These are phyloP conservation scores for Curvularia hawaiiensis DNA, from an alignment of 2,329 filamentous ascomycete genomes.

Conservation along the genomic window DNA sequence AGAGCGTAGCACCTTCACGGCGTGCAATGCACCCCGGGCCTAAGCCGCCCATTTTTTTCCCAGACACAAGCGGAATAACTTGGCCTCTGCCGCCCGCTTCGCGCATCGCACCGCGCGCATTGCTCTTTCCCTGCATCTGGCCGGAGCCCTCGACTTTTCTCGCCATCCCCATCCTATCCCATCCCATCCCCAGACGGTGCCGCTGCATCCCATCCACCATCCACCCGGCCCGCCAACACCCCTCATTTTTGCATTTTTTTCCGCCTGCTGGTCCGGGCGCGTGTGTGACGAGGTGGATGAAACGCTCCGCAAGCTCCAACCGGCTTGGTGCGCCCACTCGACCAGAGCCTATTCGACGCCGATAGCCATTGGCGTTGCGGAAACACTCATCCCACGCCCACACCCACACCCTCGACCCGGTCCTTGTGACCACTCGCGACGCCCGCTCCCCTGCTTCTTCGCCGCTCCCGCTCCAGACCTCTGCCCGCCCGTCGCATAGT, in stretches of 20 bases:
- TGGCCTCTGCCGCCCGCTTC: conserved; percentile 21
- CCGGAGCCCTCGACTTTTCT: conserved; percentile 23
- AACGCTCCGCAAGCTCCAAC: conserved; percentile 28
- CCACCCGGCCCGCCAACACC: conserved; percentile 12
- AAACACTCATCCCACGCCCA: conserved; percentile 11
- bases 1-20: background rate
- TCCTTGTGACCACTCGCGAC: conserved; percentile 35
- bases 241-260: conserved; percentile 29
- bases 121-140: conserved; percentile 24
- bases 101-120: conserved; percentile 15
- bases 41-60: conserved; percentile 25
- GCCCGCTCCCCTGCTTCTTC: conserved; percentile 21
- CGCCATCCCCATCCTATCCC: conserved; percentile 3
- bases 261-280: conserved; percentile 34
- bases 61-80: conserved; percentile 22
- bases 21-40: conserved; percentile 27
- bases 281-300: conserved; percentile 36
- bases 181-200: background rate
- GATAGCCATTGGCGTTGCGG: conserved; percentile 30
- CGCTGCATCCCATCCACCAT: too few species aligned
- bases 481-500: conserved; percentile 17
- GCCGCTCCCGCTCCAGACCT: conserved; percentile 21
- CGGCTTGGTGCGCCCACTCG: conserved; percentile 30
- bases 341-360: conserved; percentile 25
- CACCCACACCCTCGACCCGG: conserved; percentile 17